Percentiles rank a stretch among this genome's conserved stretches.
These are phyloP conservation scores for Fusarium sp. DNA, from an alignment of 2,329 filamentous ascomycete species.

Conservation along the genomic window DNA sequence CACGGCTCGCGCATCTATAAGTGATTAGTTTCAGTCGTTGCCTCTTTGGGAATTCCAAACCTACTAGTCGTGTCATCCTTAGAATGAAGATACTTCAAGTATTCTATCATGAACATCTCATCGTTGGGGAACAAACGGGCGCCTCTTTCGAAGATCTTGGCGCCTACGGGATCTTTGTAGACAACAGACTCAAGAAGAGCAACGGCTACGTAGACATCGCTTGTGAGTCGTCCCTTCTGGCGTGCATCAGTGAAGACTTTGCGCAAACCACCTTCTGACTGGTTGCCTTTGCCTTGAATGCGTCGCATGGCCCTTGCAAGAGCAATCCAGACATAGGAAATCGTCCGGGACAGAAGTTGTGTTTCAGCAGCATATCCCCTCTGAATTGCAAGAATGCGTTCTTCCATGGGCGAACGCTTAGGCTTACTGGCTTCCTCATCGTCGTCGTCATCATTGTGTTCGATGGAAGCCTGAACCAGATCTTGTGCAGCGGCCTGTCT, in stretches of 20 bases:
- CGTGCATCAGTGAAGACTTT: conserved; percentile 91
- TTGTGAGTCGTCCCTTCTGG: conserved; percentile 85
- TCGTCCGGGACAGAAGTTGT: conserved; percentile 79
- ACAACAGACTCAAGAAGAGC: conserved; percentile 94
- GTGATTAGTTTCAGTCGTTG: conserved; percentile 24
- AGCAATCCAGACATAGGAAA: conserved; percentile 95
- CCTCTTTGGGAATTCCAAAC: conserved; percentile 45
- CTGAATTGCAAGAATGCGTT: conserved; percentile 67
- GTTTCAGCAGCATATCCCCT: conserved; percentile 77
- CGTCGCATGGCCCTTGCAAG: conserved; percentile 93
- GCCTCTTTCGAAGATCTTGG: conserved; percentile 95
- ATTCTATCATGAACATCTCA: conserved; percentile 91
- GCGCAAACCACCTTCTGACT: conserved; percentile 77
- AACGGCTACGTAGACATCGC: conserved; percentile 93
- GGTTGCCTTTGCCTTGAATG: conserved; percentile 81
- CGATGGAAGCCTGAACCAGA: conserved; percentile 49
- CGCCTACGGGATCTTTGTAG: conserved; percentile 91
- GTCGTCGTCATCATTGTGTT: conserved; percentile 60
- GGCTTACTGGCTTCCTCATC: conserved; percentile 52
- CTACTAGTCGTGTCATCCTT: conserved; percentile 93
- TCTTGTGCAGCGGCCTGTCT: conserved; percentile 59
- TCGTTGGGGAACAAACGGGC: conserved; percentile 94
- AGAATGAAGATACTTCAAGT: conserved; percentile 91
- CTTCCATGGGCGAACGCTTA: conserved; percentile 67
- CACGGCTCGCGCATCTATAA: conserved; percentile 85